Base-by-base conservation (phyloP, 169 alveolate genomes). In the Cryptosporidium canis region DNA sequence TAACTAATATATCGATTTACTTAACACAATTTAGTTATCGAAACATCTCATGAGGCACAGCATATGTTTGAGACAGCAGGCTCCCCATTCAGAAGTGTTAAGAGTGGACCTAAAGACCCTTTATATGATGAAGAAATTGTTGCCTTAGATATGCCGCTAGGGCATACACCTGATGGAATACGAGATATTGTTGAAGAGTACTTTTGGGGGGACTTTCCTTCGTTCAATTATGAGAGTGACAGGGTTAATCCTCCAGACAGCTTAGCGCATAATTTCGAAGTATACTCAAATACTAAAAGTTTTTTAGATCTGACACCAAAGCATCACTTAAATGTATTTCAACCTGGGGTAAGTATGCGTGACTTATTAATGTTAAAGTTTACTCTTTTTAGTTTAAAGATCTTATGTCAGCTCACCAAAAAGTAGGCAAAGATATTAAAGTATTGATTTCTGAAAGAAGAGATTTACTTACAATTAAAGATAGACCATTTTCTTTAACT, bases 141-240 rank as follows among this genome's bases (percentile, higher is more conserved):
- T 18, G 56, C 35, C 16, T 39, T 58, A 43, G 87, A 77, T 58
- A 77, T 77, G 87, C 87, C 87, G 39, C 31, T 77, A 21, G 87
- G 45, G 35, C 43, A 58, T 63, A 77, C 87, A 16, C 87, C 87
- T 0, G 77, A 77, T 7, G 87, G 87, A 29, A 24, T 77, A 9
- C 39, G 72, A 58, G 87, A 77, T 77, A 58, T 77, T 41, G 77
- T 77, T 35, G 87, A 61, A 31, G 87, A 31, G 8, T 77, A 77
- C 24, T 77, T 77, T 58, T 77, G 87, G 87, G 61, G 61, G 24
- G 87, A 77, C 58, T 77, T 61, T 14, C 77, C 56, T 11, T 41
- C 3, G 11, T 77, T 58, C 41, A 29, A 77, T 31, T 77, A 77
- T 61, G 83, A 77, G 33, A 11, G 5, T 8, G 87, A 77, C 56